Evolutionary conservation across 257 asterid genomes (phyloP).

Genomic region (Salvia splendens): DNA sequence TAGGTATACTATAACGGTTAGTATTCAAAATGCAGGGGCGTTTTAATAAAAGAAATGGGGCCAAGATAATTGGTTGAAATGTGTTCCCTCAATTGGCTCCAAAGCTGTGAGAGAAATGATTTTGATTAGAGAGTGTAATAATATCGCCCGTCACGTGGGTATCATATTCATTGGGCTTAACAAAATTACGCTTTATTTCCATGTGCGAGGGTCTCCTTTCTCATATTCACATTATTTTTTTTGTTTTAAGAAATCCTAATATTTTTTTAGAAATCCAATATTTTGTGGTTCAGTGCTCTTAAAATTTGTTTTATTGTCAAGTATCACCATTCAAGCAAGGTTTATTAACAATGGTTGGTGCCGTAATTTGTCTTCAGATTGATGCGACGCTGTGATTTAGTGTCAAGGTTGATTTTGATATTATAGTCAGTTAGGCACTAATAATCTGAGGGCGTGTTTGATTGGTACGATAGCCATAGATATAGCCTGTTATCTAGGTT

Average conservation of each 20-base stretch:
- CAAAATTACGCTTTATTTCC: conserved; percentile 40
- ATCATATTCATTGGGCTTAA: conserved; percentile 43
- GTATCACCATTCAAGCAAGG: background rate
- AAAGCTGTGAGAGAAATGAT: conserved; percentile 37
- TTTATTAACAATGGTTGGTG: background rate
- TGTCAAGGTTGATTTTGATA: too few species aligned
- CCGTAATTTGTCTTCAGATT: too few species aligned
- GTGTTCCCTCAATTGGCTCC: conserved; percentile 43
- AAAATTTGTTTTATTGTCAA: too few species aligned
- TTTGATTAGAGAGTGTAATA: conserved; percentile 21
- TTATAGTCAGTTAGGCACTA: too few species aligned
- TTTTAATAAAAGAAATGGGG: background rate
- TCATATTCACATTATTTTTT: background rate
- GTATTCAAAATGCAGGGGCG: background rate
- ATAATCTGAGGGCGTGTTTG: too few species aligned
- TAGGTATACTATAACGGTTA: background rate
- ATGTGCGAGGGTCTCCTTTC: conserved; percentile 36
- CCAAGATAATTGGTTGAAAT: conserved; percentile 22
- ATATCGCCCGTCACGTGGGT: conserved; percentile 51
- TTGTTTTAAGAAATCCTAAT: background rate
- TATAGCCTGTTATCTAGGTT: too few species aligned
- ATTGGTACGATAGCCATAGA: too few species aligned
- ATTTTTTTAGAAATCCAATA: too few species aligned
- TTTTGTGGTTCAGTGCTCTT: too few species aligned
- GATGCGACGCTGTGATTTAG: too few species aligned